Conservation (phyloP, 805 yeast species). For the Saturnispora ahearnii region DNA sequence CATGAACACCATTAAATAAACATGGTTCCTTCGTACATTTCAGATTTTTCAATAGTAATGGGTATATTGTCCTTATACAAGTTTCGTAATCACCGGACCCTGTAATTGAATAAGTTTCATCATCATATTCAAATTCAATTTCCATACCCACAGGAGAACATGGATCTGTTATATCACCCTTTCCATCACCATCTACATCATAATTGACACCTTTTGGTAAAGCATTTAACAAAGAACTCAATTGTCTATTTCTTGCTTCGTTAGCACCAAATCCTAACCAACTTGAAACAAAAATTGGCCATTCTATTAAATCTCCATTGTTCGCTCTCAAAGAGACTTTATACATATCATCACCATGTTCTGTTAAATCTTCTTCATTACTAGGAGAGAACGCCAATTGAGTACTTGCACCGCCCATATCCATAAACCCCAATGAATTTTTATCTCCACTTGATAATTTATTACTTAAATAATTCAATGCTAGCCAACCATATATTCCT, state of each 20-base stretch:
- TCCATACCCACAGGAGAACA: constrained; percentile 65
- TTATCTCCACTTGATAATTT: constrained; percentile 43
- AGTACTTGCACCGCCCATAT: constrained; percentile 99
- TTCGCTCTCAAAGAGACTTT: constrained; percentile 55
- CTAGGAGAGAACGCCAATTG: constrained; percentile 91
- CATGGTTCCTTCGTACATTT: constrained; percentile 89
- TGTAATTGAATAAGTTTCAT: constrained; percentile 38
- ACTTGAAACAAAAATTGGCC: constrained; percentile 88
- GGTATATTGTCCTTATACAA: constrained; percentile 66
- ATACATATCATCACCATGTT: constrained; percentile 67
- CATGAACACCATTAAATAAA: constrained; percentile 90
- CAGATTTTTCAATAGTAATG: constrained; percentile 63
- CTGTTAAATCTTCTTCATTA: constrained; percentile 43
- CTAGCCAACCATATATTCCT: constrained; percentile 94
- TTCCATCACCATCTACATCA: constrained; percentile 39
- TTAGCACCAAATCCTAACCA: constrained; percentile 99
- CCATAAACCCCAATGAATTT: constrained; percentile 82
- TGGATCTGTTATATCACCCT: constrained; percentile 54
- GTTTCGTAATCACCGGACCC: constrained; percentile 77
- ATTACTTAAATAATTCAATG: constrained; percentile 74
- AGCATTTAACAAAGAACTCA: constrained; percentile 42
- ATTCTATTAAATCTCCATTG: constrained; percentile 61
- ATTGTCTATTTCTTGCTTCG: constrained; percentile 72
- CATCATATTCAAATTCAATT: constrained; percentile 39
- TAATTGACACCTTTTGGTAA: constrained; percentile 38